Base-by-base conservation (phyloP, 1,284 basidiomycete genomes). In the Tylopilus sp. region DNA sequence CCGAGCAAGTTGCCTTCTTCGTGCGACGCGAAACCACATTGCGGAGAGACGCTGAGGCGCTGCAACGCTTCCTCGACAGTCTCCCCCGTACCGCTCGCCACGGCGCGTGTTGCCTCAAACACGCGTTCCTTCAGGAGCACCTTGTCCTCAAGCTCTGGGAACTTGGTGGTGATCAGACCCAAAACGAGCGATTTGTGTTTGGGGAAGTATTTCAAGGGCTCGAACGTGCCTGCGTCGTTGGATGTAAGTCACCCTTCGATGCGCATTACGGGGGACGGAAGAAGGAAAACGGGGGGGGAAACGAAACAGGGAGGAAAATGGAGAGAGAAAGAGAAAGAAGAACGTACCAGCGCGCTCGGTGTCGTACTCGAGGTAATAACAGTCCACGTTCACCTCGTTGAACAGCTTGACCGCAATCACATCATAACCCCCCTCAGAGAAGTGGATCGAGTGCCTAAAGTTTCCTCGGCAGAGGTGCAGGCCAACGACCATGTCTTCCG, bases 391-490 rank as follows among this genome's bases (percentile, higher is more conserved):
- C 51, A 91, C 73, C 46, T 79, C 69, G 57, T 77, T 78, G 75
- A 89, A 88, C n/a, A 90, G 69, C 68, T 81, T 86, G 57, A 73
- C 66, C 11, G 88, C 84, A 61, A 92, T 90, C 34, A 74, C 77
- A 63, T 79, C 82, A 63, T 91, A 92, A 0, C 83, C 79, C 6
- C 88, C 85, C 63, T 88, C 82, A 24, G 76, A 74, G 68, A 88
- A 89, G 62, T 87, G 80, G 14, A 79, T 62, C 20, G 85, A 83
- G 49, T 78, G 82, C 28, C 61, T 58, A 73, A 82, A 90, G 71
- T 91, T 91, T 20, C 88, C 87, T 47, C 88, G 77, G 67, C 88
- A 91, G 57, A 89, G 77, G 65, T 92, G 89, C 28, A 91, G 68
- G 10, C 85, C 81, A 28, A 85, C 70, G 35, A 70, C 77, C 72